Conservation (phyloP, 2,329 filamentous ascomycete genomes). For the Colletotrichum sp. region DNA sequence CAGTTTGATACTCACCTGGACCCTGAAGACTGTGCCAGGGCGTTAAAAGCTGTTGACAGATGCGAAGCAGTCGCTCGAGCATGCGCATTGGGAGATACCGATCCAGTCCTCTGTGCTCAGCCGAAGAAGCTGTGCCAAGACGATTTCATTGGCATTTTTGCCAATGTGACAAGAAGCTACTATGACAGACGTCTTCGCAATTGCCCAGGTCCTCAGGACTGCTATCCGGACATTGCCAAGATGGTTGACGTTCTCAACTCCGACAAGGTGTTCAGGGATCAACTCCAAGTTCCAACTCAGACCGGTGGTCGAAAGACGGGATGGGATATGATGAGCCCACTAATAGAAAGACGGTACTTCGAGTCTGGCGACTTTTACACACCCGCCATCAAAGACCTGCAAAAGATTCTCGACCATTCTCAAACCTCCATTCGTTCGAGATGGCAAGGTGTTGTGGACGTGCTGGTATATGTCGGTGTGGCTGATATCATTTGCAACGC, state of each 20-base stretch:
- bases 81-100: neutral
- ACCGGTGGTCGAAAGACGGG: neutral
- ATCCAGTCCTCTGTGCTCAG: neutral
- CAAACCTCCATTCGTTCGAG: neutral
- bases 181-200: neutral
- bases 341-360: neutral
- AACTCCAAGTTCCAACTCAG: neutral
- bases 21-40: neutral
- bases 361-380: neutral
- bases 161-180: neutral
- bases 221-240: neutral
- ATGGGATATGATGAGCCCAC: neutral
- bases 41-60: neutral
- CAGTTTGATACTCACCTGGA: neutral
- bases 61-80: neutral
- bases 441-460: neutral
- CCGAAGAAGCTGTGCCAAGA: neutral
- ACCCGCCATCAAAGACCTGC: neutral
- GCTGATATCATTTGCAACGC: conserved; percentile 9
- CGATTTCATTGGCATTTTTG: neutral
- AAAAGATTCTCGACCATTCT: neutral
- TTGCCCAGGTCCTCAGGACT: neutral
- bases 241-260: neutral
- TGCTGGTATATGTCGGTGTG: neutral
- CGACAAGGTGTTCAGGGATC: neutral